Percentiles rank a stretch among this genome's conserved stretches.
Evolutionary conservation across 192 early-diverging fungal species (phyloP).

Genomic region (Glomus cerebriforme): DNA sequence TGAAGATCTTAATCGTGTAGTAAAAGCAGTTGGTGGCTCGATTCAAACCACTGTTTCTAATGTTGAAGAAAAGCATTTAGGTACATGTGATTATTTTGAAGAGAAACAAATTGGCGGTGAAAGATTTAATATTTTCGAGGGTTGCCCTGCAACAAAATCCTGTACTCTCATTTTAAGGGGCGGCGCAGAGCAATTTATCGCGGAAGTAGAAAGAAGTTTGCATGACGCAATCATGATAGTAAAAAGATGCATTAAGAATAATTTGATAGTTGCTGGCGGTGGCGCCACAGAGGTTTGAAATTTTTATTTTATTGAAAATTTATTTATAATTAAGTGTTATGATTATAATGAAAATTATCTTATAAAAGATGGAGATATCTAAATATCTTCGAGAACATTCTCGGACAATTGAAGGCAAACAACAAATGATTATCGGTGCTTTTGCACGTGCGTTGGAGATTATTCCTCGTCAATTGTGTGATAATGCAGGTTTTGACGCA

Average conservation of each 20-base stretch:
- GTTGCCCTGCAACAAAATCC: slow-evolving; percentile 90
- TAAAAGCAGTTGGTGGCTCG: slow-evolving; percentile 92
- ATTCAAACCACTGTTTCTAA: slow-evolving; percentile 92
- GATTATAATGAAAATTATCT: background rate
- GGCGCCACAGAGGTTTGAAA: slow-evolving; percentile 82
- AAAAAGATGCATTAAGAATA: slow-evolving; percentile 94
- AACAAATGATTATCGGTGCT: slow-evolving; percentile 94
- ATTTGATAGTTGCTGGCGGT: slow-evolving; percentile 94
- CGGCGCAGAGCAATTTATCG: slow-evolving; percentile 99
- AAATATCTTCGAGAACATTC: slow-evolving; percentile 92
- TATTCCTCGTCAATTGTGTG: slow-evolving; percentile 97
- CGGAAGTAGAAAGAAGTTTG: slow-evolving; percentile 94
- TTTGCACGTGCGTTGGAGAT: slow-evolving; percentile 96
- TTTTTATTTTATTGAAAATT: background rate
- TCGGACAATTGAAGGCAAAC: slow-evolving; percentile 95
- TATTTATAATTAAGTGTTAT: background rate
- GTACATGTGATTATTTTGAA: slow-evolving; percentile 89
- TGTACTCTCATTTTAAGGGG: slow-evolving; percentile 96
- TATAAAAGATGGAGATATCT: slow-evolving; percentile 86
- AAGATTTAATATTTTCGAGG: slow-evolving; percentile 95
- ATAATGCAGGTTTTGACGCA: slow-evolving; percentile 98
- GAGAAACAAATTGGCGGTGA: slow-evolving; percentile 97
- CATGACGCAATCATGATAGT: slow-evolving; percentile 99
- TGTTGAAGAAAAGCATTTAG: slow-evolving; percentile 78
- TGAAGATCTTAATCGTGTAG: slow-evolving; percentile 91